These are phyloP conservation scores for Salix purpurea DNA, from an alignment of 345 rosid genomes.

Conservation along the genomic window DNA sequence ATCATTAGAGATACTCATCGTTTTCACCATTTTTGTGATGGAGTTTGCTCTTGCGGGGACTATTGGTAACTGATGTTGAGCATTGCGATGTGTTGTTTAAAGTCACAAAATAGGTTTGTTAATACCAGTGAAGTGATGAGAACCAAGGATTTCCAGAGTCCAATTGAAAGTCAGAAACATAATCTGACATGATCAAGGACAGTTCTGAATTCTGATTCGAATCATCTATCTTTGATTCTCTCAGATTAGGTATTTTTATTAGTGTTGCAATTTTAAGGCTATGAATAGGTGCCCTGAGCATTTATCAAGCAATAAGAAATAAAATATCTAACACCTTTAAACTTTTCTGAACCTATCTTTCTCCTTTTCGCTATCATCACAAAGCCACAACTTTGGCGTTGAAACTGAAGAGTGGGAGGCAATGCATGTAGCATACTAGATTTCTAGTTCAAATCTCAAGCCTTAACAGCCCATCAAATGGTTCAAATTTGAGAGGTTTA, in stretches of 20 bases:
- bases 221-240: no score
- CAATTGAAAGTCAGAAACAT: no score
- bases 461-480: neutral
- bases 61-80: constrained; percentile 43
- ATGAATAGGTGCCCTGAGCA: no score
- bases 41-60: constrained; percentile 68
- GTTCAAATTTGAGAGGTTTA: neutral
- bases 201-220: no score
- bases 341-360: no score
- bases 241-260: no score
- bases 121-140: neutral
- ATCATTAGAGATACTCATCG: constrained; percentile 57
- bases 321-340: no score
- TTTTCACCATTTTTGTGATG: constrained; percentile 59
- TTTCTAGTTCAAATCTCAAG: neutral
- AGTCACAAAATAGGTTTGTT: neutral
- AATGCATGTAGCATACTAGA: neutral
- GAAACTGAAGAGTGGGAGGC: neutral
- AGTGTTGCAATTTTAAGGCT: no score
- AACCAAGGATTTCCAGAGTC: no score
- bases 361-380: no score
- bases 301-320: no score
- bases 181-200: no score
- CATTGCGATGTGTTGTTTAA: neutral
- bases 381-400: neutral